Percentiles rank a stretch among this genome's conserved stretches.
These are phyloP conservation scores for Pilatotrama ljubarskyi DNA, from an alignment of 768 basidiomycete species.

Conservation along the genomic window DNA sequence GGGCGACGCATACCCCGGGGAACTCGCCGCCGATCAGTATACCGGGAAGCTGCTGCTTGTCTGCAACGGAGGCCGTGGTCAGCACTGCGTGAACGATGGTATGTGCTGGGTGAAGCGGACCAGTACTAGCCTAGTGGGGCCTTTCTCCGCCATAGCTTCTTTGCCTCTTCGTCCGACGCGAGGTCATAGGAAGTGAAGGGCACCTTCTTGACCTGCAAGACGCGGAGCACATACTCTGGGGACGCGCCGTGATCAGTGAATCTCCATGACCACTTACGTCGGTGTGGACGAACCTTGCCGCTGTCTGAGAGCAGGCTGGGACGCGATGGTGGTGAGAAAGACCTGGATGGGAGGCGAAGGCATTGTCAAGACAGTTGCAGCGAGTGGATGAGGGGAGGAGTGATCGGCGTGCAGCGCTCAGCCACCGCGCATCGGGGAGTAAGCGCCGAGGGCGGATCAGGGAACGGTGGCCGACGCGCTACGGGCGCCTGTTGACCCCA, in stretches of 20 bases:
- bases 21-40: constrained; percentile 77
- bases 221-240: constrained; percentile 82
- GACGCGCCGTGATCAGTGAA: neutral
- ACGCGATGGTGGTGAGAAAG: constrained; percentile 88
- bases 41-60: constrained; percentile 83
- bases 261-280: too few species aligned
- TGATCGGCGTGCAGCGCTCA: neutral
- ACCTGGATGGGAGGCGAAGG: constrained; percentile 81
- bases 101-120: neutral
- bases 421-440: neutral
- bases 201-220: constrained; percentile 85
- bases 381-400: neutral
- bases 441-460: constrained; percentile 12
- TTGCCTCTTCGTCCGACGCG: constrained; percentile 81
- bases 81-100: neutral
- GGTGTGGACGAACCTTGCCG: constrained; percentile 69
- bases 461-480: constrained; percentile 6
- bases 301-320: constrained; percentile 72
- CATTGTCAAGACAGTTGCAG: constrained; percentile 40
- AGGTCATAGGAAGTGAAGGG: constrained; percentile 81
- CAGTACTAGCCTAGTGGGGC: constrained; percentile 58
- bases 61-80: constrained; percentile 37
- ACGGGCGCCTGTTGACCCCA: constrained; percentile 13
- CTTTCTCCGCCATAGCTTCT: constrained; percentile 78
- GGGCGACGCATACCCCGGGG: constrained; percentile 61